Percentiles rank a stretch among this genome's conserved stretches.
Evolutionary conservation across 805 yeast genomes (phyloP).

Genomic region (Candida ovalis): DNA sequence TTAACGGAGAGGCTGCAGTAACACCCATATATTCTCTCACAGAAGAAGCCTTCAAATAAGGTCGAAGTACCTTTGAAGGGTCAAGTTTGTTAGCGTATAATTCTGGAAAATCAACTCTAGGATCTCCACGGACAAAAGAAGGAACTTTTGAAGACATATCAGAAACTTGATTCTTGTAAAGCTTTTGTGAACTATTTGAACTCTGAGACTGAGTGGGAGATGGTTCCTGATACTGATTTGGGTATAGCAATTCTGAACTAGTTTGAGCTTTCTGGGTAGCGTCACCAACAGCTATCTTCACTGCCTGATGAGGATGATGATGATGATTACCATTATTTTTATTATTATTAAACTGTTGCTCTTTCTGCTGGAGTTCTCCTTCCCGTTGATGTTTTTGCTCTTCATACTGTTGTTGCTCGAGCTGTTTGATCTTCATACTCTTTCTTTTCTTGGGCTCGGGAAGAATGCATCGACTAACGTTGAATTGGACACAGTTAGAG

Average conservation of each 20-base stretch:
- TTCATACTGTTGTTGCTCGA: constrained; percentile 9
- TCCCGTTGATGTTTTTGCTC: constrained; percentile 1
- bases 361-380: too few species aligned
- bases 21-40: constrained; percentile 32
- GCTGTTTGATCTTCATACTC: constrained; percentile 22
- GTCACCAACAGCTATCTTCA: not conserved
- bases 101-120: constrained; percentile 20
- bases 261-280: not conserved
- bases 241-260: not conserved
- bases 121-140: constrained; percentile 22
- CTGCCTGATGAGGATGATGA: too few species aligned
- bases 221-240: too few species aligned
- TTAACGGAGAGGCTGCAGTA: constrained; percentile 29
- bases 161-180: not conserved
- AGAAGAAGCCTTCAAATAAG: constrained; percentile 13
- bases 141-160: constrained; percentile 7
- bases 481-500: constrained; percentile 68
- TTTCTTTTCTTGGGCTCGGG: constrained; percentile 43
- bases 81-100: constrained; percentile 21
- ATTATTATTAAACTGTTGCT: not conserved
- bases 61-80: constrained; percentile 17
- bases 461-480: constrained; percentile 58
- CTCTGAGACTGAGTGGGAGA: too few species aligned
- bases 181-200: not conserved
- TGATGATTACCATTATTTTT: not conserved